A percentile compares a stretch with the other conserved stretches of the same genome.
Evolutionary conservation across 2,329 filamentous ascomycete genomes (phyloP).

Genomic region (Botryotinia convoluta): DNA sequence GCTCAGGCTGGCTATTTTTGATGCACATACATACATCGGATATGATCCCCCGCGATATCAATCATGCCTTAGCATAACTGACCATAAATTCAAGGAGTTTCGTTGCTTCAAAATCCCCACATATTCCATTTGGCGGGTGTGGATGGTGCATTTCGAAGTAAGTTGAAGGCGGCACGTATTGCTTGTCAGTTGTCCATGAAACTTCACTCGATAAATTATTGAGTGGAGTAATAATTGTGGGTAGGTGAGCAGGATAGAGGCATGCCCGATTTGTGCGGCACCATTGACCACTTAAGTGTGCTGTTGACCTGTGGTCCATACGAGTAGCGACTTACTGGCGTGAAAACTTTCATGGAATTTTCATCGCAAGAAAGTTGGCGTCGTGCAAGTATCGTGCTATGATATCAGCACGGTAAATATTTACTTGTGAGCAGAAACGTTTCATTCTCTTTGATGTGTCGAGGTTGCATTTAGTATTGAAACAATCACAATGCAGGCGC

Average conservation of each 20-base stretch:
- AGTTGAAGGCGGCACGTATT: background rate
- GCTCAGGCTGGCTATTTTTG: background rate
- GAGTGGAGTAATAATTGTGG: background rate
- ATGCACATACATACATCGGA: background rate
- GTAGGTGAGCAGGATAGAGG: background rate
- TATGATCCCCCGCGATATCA: background rate
- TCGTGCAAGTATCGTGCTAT: background rate
- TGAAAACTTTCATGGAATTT: background rate
- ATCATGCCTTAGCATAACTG: background rate
- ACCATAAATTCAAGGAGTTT: background rate
- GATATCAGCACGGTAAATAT: background rate
- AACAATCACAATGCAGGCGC: constrained; percentile 51
- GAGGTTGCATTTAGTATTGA: background rate
- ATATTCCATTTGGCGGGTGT: background rate
- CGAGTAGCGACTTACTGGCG: background rate
- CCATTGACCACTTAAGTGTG: background rate
- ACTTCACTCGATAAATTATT: background rate
- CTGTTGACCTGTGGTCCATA: background rate
- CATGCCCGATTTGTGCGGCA: no score
- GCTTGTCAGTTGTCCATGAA: background rate
- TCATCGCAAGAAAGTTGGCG: background rate
- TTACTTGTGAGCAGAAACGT: background rate
- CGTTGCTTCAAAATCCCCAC: background rate
- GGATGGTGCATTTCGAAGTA: background rate
- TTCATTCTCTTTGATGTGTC: background rate